Evolutionary conservation across 495 filamentous ascomycete species (phyloP).

Genomic region (Hapsidospora chrysogenum): DNA sequence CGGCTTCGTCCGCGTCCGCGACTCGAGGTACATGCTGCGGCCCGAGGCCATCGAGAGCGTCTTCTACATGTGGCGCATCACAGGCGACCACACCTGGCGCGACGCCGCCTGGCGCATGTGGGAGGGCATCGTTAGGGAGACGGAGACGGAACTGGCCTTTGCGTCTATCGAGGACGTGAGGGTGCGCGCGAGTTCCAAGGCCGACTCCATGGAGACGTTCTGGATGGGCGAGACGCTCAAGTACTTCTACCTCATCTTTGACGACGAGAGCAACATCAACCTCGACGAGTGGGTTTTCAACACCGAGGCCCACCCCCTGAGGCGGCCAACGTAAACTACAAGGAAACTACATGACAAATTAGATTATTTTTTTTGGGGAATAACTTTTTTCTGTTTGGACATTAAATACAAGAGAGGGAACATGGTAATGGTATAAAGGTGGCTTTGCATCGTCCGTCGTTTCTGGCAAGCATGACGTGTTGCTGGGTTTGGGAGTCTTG

Average conservation of each 20-base stretch:
- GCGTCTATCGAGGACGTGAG: slow-evolving; percentile 22
- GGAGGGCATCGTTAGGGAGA: slow-evolving; percentile 22
- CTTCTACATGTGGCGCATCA: slow-evolving; percentile 41
- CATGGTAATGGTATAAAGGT: background rate
- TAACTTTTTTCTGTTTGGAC: too few relatives aligned
- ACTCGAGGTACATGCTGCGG: slow-evolving; percentile 23
- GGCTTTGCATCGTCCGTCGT: too few relatives aligned
- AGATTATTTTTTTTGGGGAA: background rate
- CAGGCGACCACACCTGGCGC: slow-evolving; percentile 30
- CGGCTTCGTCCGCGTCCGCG: slow-evolving; percentile 12
- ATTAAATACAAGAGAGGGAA: background rate
- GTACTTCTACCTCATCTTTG: slow-evolving; percentile 75
- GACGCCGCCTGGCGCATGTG: slow-evolving; percentile 47
- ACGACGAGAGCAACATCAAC: slow-evolving; percentile 47
- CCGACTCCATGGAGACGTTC: slow-evolving; percentile 34
- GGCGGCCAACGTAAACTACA: slow-evolving; percentile 14
- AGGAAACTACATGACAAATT: background rate
- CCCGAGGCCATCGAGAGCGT: slow-evolving; percentile 46
- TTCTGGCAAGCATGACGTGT: too few relatives aligned
- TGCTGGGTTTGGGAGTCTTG: too few relatives aligned
- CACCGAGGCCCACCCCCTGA: slow-evolving; percentile 64
- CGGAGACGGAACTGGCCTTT: slow-evolving; percentile 25
- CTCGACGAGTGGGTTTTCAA: slow-evolving; percentile 39
- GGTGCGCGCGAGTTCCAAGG: slow-evolving; percentile 10
- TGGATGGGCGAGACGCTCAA: slow-evolving; percentile 59